Evolutionary conservation across 2,329 filamentous ascomycete genomes (phyloP).

Genomic region (Zalaria obscura): DNA sequence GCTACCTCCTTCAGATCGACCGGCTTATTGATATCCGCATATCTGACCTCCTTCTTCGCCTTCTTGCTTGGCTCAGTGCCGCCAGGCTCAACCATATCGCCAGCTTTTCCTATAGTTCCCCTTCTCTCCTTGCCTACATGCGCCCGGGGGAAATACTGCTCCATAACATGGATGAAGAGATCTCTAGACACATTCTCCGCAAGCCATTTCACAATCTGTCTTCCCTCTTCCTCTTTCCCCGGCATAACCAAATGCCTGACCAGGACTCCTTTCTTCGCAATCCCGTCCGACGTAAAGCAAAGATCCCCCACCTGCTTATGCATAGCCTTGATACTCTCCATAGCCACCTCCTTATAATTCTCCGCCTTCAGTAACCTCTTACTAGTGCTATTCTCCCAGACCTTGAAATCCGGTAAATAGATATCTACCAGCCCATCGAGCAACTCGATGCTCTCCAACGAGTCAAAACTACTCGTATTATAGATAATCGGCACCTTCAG

Average conservation of each 20-base stretch:
- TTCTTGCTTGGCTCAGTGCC: conserved; percentile 12
- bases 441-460: conserved; percentile 53
- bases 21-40: conserved; percentile 65
- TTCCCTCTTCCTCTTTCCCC: conserved; percentile 58
- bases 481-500: conserved; percentile 64
- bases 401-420: conserved; percentile 80
- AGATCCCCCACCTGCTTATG: conserved; percentile 69
- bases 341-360: conserved; percentile 57
- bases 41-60: conserved; percentile 40
- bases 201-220: conserved; percentile 62
- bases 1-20: conserved; percentile 52
- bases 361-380: conserved; percentile 64
- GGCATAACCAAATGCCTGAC: conserved; percentile 78
- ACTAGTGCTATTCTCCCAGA: conserved; percentile 55
- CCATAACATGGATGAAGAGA: conserved; percentile 76
- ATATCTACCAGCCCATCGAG: conserved; percentile 73
- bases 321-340: conserved; percentile 69
- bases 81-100: conserved; percentile 17
- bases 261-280: conserved; percentile 64
- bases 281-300: conserved; percentile 66
- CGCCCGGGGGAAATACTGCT: conserved; percentile 70
- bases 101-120: conserved; percentile 9
- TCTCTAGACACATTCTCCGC: conserved; percentile 59
- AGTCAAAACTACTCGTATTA: conserved; percentile 75
- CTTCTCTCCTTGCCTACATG: conserved; percentile 60